Base-by-base conservation (phyloP, 306 rosid genomes). In the Alnus glutinosa region DNA sequence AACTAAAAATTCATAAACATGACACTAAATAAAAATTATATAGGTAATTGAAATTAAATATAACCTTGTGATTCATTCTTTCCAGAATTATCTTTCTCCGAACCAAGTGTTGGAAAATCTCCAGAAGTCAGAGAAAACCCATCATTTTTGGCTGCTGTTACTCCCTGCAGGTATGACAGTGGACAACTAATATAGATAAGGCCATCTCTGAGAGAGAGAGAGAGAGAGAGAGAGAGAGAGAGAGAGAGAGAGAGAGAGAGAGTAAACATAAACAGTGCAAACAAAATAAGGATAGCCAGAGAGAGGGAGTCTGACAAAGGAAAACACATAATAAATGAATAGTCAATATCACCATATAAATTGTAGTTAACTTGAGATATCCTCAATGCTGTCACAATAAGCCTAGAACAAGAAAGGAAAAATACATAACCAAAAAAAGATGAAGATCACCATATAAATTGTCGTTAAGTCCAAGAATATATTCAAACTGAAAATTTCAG, bases 91-190 rank as follows among this genome's bases (percentile, higher is more conserved):
- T 91, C 98, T 85, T 88, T 94, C 62, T 89, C 97, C 28, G 97
- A 91, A 85, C 98, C 97, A 87, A 95, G 98, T 47, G 97, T 87
- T 32, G 98, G 98, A 84, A 95, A 95, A 81, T 95, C 97, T 84
- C 97, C 98, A 74, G 98, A 90, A 78, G 94, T 79, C 72, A 93
- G 86, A 46, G 97, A 91, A 89, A 95, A 95, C 74, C 79, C 92
- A 79, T 88, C 94, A 67, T 84, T 85, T 86, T 89, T 92, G 73
- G 85, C 75, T 64, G 82, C 88, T 37, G 76, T 7, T 78, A 85
- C 83, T 74, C 97, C 97, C 98, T 95, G 83, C 88, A 83, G 1
- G 71, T 46, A 62, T 23, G 23, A 58, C 49, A 73, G 28, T 4
- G 12, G n/a, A 19, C 36, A 50, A 67, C n/a, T 39, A 71, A 75